Conservation (phyloP, 768 basidiomycete species). For the Suillus subluteus region DNA sequence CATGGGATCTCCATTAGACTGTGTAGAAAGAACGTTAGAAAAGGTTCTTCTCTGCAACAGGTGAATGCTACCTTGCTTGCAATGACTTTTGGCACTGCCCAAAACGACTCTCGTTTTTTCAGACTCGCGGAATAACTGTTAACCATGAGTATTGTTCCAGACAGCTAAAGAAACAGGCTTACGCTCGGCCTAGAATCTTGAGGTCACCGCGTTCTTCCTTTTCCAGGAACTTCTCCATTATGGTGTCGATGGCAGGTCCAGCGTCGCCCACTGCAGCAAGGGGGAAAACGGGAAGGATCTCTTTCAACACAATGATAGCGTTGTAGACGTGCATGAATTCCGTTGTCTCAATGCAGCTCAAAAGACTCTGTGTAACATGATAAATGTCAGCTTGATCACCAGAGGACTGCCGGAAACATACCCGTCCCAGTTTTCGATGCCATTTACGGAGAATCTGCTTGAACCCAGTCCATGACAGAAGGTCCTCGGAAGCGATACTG, state of each 20-base stretch:
- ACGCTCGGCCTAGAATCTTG: conserved; percentile 81
- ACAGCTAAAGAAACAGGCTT: conserved; percentile 32
- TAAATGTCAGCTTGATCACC: not conserved
- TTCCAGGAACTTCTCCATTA: conserved; percentile 69
- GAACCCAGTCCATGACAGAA: conserved; percentile 74
- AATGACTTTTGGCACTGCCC: conserved; percentile 40
- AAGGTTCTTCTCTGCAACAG: too few relatives aligned
- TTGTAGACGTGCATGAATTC: conserved; percentile 99
- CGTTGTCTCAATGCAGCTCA: conserved; percentile 79
- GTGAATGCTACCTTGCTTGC: conserved; percentile 36
- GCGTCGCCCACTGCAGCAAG: conserved; percentile 58
- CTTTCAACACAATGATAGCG: conserved; percentile 90
- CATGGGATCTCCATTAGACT: conserved; percentile 31
- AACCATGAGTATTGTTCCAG: conserved; percentile 11
- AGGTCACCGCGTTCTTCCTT: conserved; percentile 83
- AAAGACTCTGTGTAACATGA: conserved; percentile 58
- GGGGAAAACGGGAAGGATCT: conserved; percentile 90
- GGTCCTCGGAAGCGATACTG: conserved; percentile 47
- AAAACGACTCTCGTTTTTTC: conserved; percentile 71
- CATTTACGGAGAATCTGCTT: conserved; percentile 78
- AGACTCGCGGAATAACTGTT: conserved; percentile 72
- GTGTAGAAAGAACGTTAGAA: not conserved
- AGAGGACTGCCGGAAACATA: conserved; percentile 37
- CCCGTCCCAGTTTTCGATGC: conserved; percentile 77
- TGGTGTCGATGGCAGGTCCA: conserved; percentile 57